A percentile compares a stretch with the other conserved stretches of the same genome.
These are phyloP conservation scores for Chondrus crispus DNA, from an alignment of 23 red algal genomes.

Conservation along the genomic window DNA sequence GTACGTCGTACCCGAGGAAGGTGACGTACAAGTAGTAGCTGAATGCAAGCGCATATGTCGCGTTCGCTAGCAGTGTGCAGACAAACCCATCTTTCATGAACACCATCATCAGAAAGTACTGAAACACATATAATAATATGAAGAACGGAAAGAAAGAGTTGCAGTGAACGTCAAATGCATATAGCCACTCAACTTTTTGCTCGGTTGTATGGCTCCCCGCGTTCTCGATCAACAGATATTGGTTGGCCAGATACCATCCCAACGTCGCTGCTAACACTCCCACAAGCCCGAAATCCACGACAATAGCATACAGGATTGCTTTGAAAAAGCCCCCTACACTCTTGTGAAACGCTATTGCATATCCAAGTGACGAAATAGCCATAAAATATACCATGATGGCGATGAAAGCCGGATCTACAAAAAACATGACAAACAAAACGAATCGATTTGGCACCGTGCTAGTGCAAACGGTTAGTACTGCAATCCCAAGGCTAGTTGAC, in stretches of 20 bases:
- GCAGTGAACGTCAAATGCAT: slow-evolving; percentile 97
- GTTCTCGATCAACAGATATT: slow-evolving; percentile 64
- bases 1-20: slow-evolving; percentile 93
- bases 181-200: slow-evolving; percentile 94
- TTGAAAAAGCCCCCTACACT: slow-evolving; percentile 49
- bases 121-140: slow-evolving; percentile 74
- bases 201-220: slow-evolving; percentile 51
- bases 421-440: neutral
- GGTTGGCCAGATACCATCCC: slow-evolving; percentile 82
- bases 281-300: slow-evolving; percentile 65
- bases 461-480: too few relatives aligned
- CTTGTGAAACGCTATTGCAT: slow-evolving; percentile 81
- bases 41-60: slow-evolving; percentile 53
- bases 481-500: too few relatives aligned
- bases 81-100: slow-evolving; percentile 64
- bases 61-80: slow-evolving; percentile 31
- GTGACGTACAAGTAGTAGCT: slow-evolving; percentile 83
- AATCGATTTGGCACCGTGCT: neutral
- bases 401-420: slow-evolving; percentile 87
- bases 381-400: slow-evolving; percentile 84
- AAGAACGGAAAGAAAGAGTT: slow-evolving; percentile 89
- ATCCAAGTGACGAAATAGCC: slow-evolving; percentile 64
- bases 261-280: slow-evolving; percentile 50
- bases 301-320: slow-evolving; percentile 51
- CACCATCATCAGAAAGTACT: slow-evolving; percentile 76